Evolutionary conservation across 2,329 filamentous ascomycete genomes (phyloP).

Genomic region (Tothia fuscella): DNA sequence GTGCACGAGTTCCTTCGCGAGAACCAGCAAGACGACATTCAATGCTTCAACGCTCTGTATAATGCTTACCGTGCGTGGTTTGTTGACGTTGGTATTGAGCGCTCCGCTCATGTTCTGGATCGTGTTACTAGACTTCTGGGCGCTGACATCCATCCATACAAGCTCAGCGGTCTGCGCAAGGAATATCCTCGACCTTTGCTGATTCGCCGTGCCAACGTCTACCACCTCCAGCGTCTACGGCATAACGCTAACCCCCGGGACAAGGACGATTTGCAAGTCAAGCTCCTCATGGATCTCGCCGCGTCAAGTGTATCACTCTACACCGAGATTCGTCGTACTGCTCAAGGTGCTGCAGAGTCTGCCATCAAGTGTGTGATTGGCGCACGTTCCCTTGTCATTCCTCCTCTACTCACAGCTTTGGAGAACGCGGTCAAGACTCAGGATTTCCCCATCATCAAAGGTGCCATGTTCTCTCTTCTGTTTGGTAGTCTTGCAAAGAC

Average conservation of each 20-base stretch:
- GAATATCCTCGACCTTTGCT: slow-evolving; percentile 86
- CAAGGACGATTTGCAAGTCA: slow-evolving; percentile 82
- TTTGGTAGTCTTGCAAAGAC: slow-evolving; percentile 84
- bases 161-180: slow-evolving; percentile 84
- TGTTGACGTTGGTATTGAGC: slow-evolving; percentile 90
- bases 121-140: slow-evolving; percentile 73
- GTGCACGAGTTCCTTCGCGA: slow-evolving; percentile 74
- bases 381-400: slow-evolving; percentile 77
- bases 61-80: slow-evolving; percentile 93
- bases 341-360: slow-evolving; percentile 84
- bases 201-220: slow-evolving; percentile 83
- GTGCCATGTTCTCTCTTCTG: slow-evolving; percentile 79
- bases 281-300: slow-evolving; percentile 72
- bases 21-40: slow-evolving; percentile 88
- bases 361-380: slow-evolving; percentile 86
- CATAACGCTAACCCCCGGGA: slow-evolving; percentile 83
- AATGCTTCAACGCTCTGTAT: slow-evolving; percentile 87
- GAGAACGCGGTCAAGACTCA: slow-evolving; percentile 65
- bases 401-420: slow-evolving; percentile 68
- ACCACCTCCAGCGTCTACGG: slow-evolving; percentile 85
- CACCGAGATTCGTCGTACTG: slow-evolving; percentile 88
- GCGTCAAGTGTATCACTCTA: slow-evolving; percentile 85
- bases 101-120: slow-evolving; percentile 86
- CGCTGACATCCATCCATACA: slow-evolving; percentile 83
- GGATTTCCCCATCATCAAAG: slow-evolving; percentile 88